Percentiles rank a stretch among this genome's conserved stretches.
These are phyloP conservation scores for Alternaria atra DNA, from an alignment of 2,329 filamentous ascomycete species.

Conservation along the genomic window DNA sequence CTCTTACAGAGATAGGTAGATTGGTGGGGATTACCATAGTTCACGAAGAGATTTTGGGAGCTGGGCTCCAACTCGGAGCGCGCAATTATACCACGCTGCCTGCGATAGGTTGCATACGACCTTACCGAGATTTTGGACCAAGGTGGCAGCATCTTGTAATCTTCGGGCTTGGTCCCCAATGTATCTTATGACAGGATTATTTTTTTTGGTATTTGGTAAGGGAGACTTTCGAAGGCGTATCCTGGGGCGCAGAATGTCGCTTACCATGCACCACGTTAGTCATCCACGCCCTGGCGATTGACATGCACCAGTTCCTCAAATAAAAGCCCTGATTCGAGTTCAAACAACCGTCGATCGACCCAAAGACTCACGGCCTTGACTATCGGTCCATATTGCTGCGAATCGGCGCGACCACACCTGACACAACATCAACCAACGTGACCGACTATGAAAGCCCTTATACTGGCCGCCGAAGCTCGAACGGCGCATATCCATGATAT, in stretches of 20 bases:
- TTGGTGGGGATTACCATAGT: background rate
- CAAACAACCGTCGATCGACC: background rate
- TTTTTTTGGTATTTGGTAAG: background rate
- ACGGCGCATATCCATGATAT: conserved; percentile 20
- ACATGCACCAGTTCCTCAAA: background rate
- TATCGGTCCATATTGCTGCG: background rate
- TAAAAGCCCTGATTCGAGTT: background rate
- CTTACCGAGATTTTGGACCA: background rate
- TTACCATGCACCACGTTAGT: background rate
- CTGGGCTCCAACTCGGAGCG: background rate
- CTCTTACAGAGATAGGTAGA: background rate
- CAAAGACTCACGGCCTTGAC: background rate
- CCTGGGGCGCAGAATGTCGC: background rate
- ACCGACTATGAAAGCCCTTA: conserved; percentile 31
- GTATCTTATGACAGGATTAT: background rate
- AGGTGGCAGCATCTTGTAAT: background rate
- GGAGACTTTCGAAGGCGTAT: background rate
- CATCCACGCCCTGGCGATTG: background rate
- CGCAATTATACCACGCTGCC: background rate
- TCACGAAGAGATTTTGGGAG: background rate
- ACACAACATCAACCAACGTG: background rate
- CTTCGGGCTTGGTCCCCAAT: background rate
- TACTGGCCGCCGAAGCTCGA: conserved; percentile 27
- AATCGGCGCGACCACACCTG: background rate
- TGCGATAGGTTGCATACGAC: background rate